Conservation (phyloP, 2,329 filamentous ascomycete genomes). For the Lithohypha guttulata region DNA sequence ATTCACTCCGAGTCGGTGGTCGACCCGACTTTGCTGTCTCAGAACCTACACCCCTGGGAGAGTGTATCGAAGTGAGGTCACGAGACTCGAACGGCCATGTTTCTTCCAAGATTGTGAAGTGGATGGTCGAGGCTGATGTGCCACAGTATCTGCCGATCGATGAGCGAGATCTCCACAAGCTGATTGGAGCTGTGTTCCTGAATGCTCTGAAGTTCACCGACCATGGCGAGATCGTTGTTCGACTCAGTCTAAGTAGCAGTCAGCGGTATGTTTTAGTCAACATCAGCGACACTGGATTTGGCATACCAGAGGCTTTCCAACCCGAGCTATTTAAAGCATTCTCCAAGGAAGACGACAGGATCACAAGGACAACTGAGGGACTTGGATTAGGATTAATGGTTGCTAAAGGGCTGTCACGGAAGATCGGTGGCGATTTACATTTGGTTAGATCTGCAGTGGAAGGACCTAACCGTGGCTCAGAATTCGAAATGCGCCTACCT, state of each 20-base stretch:
- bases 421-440: constrained; percentile 57
- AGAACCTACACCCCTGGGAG: constrained; percentile 33
- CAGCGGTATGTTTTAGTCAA: constrained; percentile 48
- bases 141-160: constrained; percentile 42
- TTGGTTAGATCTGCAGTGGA: constrained; percentile 53
- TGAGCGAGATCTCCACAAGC: constrained; percentile 52
- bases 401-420: constrained; percentile 59
- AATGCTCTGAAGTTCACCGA: constrained; percentile 65
- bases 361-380: constrained; percentile 57
- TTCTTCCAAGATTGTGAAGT: constrained; percentile 36
- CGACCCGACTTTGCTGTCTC: constrained; percentile 38
- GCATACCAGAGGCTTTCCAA: constrained; percentile 56
- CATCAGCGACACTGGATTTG: constrained; percentile 56
- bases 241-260: constrained; percentile 41
- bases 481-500: constrained; percentile 59
- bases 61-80: constrained; percentile 36
- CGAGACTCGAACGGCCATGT: constrained; percentile 35
- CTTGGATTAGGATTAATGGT: constrained; percentile 59
- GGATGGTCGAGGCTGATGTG: constrained; percentile 37
- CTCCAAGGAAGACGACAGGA: constrained; percentile 56
- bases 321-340: constrained; percentile 60
- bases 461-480: constrained; percentile 51
- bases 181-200: constrained; percentile 52
- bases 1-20: constrained; percentile 38
- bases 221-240: constrained; percentile 48